These are phyloP conservation scores for Vanderwaltozyma yarrowii DNA, from an alignment of 805 yeast species.

Conservation along the genomic window DNA sequence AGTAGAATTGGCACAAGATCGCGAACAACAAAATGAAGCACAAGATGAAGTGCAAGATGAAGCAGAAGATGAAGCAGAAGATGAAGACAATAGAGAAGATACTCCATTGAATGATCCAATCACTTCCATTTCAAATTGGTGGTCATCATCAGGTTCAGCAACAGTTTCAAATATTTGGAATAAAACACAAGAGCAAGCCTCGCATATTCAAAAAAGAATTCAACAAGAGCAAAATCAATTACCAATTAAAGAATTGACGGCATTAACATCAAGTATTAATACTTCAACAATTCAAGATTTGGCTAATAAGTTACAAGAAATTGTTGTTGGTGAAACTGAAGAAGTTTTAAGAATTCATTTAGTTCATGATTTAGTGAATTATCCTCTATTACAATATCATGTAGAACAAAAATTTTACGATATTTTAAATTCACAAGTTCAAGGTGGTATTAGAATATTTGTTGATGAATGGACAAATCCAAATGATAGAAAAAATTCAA, in stretches of 20 bases:
- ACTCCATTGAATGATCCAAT: conserved; percentile 45
- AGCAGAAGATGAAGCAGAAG: conserved; percentile 15
- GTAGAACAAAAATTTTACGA: conserved; percentile 46
- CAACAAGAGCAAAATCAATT: conserved; percentile 28
- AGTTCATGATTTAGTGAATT: conserved; percentile 57
- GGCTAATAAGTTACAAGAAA: conserved; percentile 25
- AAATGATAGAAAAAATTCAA: conserved; percentile 6
- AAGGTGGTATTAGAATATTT: conserved; percentile 60
- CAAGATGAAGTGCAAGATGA: conserved; percentile 8
- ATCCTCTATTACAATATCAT: conserved; percentile 30
- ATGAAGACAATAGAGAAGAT: conserved; percentile 9
- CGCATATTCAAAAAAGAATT: conserved; percentile 30
- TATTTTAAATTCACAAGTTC: conserved; percentile 61
- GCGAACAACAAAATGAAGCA: neutral
- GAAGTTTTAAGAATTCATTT: conserved; percentile 54
- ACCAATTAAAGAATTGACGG: conserved; percentile 11
- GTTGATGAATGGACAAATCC: conserved; percentile 43
- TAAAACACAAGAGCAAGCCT: conserved; percentile 39
- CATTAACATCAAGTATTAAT: conserved; percentile 17
- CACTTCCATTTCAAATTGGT: conserved; percentile 60
- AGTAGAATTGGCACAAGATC: conserved; percentile 6
- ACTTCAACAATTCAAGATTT: conserved; percentile 20
- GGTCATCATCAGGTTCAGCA: conserved; percentile 59
- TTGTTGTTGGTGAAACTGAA: conserved; percentile 31
- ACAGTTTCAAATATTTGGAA: conserved; percentile 63